phyloP scores from a whole-genome alignment of 2,329 filamentous ascomycete species.

The Ceratocystis eucalypticola region DNA sequence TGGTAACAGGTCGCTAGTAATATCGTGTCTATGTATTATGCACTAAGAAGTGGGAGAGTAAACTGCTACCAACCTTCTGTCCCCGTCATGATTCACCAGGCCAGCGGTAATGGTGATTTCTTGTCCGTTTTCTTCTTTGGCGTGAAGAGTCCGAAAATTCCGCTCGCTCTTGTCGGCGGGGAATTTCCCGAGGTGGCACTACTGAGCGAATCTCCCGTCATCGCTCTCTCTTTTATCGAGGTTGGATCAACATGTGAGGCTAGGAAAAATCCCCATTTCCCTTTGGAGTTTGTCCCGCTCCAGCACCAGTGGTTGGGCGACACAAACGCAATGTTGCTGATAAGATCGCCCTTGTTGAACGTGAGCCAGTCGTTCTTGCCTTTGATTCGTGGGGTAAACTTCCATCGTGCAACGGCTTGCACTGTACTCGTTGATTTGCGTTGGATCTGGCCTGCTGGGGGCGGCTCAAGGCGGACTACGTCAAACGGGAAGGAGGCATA shows the following conservation, averaged over 20 bases:
- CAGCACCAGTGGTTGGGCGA: conserved; percentile 43
- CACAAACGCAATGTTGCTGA: conserved; percentile 47
- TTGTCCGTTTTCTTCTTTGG: conserved; percentile 15
- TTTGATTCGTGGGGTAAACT: conserved; percentile 33
- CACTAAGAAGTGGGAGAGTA: neutral
- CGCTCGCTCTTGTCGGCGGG: neutral
- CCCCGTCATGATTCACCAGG: neutral
- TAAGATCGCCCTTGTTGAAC: conserved; percentile 53
- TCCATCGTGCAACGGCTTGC: conserved; percentile 39
- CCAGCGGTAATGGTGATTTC: conserved; percentile 4
- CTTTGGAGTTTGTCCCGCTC: conserved; percentile 39
- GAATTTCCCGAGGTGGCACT: conserved; percentile 10
- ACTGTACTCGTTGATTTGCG: conserved; percentile 34
- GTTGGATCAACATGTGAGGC: conserved; percentile 35
- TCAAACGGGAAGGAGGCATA: conserved; percentile 39
- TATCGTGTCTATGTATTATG: no score
- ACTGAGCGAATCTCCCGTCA: neutral
- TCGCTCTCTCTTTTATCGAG: conserved; percentile 29
- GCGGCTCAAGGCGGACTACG: conserved; percentile 35
- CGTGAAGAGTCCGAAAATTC: conserved; percentile 13
- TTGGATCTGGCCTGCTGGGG: conserved; percentile 34
- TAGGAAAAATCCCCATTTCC: conserved; percentile 41
- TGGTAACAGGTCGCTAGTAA: no score
- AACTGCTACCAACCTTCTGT: neutral
- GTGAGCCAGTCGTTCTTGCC: conserved; percentile 37